Base-by-base conservation (phyloP, 495 filamentous ascomycete genomes). In the Talaromyces wortmannii region DNA sequence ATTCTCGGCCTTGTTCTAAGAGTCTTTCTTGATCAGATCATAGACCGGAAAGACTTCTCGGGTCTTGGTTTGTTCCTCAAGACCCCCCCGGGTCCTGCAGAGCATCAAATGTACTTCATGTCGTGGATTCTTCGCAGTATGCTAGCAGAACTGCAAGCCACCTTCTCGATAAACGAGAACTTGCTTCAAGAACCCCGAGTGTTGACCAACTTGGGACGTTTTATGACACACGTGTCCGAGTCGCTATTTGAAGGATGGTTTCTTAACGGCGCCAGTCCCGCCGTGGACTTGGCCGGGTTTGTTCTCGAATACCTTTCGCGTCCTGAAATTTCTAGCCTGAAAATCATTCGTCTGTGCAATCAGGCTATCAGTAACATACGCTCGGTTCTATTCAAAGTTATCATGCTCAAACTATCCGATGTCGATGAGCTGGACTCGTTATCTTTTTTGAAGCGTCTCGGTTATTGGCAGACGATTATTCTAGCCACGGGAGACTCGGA, bases 241-340 rank as follows among this genome's bases (percentile, higher is more conserved):
- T 89, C 90, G 31, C 83, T 96, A 13, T 96, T 90, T 60, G 94
- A 98, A 69, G 94, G 94, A 31, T 96, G 90, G 90, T 96, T 97
- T 62, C 79, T 96, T 45, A 83, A 91, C 56, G 94, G 92, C 5
- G 60, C 56, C 30, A 84, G 89, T 50, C 74, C 83, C 3, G 81
- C 89, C 51, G 71, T 96, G n/a, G 90, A 97, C 60, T 95, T 95
- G 58, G 79, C 86, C n/a, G 94, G 91, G 2, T 80, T 80, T 6
- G 66, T 96, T 17, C 67, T 98, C 13, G 92, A 97, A 63, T 90
- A 95, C 66, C 76, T 97, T 12, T 90, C 96, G 63, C 83, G 87
- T 32, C 89, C 95, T 1, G 91, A 96, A 17, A 73, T 98, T 30
- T 80, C 87, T 3, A 76, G 75, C 32, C 72, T 89, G 50, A 98